Evolutionary conservation across 495 filamentous ascomycete species (phyloP), one percentile per base, ranked within the genome.

Genomic region (Viridothelium virens): DNA sequence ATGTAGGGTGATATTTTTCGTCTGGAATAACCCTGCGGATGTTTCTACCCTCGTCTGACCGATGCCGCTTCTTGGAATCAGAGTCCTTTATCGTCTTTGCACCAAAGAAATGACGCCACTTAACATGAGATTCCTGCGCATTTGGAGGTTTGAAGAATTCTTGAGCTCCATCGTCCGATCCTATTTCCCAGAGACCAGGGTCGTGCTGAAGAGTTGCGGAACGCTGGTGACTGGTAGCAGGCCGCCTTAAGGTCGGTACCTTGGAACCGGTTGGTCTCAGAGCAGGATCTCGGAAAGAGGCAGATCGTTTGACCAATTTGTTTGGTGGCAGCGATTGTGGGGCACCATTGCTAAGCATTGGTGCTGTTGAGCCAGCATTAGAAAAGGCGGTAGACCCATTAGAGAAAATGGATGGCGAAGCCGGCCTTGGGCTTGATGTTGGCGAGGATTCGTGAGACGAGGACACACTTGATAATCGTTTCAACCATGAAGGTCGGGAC

Each of bases 181-280:
- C 36, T 31, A 38, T 34, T 7, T 53, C 33, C 6, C 53, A 48
- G 18, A 12, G 47, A 0, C 59, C 67, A 18, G 70, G 56, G 69
- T 75, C 66, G 65, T 87, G 81, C 66, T 85, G 83, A 47, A 90
- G 76, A 1, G 87, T 89, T 18, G 87, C 88, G 2, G 89, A 88
- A 66, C 91, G 82, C 75, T 96, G 91, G 77, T 95, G 88, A 75
- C 91, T 95, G 18, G 92, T 95, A 18, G 89, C 91, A 31, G 91
- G 91, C 72, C 91, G 81, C 65, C 89, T 84, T 61, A 92, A 85
- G 79, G 56, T 71, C 82, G 3, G 84, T 84, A 56, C 77, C 71
- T 64, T 75, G 76, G 65, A 64, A 71, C 68, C 53, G 74, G 62
- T 64, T 73, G 69, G 71, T 78, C 65, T 64, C 72, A 66, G 78